These are phyloP conservation scores for Cercospora janseana DNA, from an alignment of 2,329 filamentous ascomycete species.

Conservation along the genomic window DNA sequence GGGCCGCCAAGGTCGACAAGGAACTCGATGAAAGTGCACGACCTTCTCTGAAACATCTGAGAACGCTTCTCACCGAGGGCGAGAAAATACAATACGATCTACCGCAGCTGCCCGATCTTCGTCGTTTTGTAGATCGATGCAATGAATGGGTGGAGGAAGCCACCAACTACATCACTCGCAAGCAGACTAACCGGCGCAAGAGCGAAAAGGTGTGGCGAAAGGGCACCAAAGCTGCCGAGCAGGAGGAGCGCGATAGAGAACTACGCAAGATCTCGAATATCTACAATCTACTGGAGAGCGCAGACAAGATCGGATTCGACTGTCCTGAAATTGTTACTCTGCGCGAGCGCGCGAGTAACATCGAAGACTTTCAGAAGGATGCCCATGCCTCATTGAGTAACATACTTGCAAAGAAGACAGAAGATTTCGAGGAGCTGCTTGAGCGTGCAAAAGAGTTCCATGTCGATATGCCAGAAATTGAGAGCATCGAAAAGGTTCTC, in stretches of 20 bases:
- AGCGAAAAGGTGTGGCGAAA: conserved; percentile 84
- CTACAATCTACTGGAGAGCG: conserved; percentile 75
- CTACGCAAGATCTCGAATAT: conserved; percentile 87
- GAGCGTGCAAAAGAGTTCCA: conserved; percentile 87
- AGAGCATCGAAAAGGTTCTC: conserved; percentile 73
- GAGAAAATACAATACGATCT: conserved; percentile 93
- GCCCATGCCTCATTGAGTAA: conserved; percentile 70
- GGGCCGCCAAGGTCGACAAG: conserved; percentile 86
- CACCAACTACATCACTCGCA: conserved; percentile 91
- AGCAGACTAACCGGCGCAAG: conserved; percentile 95
- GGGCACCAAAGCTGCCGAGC: conserved; percentile 68
- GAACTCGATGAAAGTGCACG: conserved; percentile 78
- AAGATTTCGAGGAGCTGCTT: conserved; percentile 84
- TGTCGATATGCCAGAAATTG: conserved; percentile 85
- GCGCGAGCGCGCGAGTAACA: conserved; percentile 78
- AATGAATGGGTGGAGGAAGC: conserved; percentile 98
- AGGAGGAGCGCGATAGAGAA: conserved; percentile 80
- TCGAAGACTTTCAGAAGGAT: conserved; percentile 78
- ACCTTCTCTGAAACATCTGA: conserved; percentile 81
- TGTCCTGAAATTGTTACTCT: conserved; percentile 85
- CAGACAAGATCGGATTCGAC: conserved; percentile 86
- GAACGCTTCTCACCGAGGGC: conserved; percentile 82
- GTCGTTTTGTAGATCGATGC: conserved; percentile 89
- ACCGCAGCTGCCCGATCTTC: conserved; percentile 75
- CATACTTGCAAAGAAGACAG: conserved; percentile 60